Percentiles rank a stretch among this genome's conserved stretches.
phyloP scores from a whole-genome alignment of 129 eudicot species.

The Flaveria sonorensis region DNA sequence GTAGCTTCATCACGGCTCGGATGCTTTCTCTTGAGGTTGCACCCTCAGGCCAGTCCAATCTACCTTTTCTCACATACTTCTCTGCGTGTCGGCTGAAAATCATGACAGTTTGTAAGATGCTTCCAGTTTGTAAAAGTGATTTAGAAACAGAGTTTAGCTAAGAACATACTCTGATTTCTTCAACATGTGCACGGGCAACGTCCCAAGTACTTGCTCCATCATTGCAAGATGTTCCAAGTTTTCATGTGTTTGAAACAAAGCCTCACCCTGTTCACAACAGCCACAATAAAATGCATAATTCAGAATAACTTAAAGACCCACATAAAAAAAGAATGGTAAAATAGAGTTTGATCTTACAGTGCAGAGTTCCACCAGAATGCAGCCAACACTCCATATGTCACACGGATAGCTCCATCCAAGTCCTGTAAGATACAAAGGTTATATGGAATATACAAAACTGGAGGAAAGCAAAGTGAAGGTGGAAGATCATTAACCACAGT shows the following conservation, averaged over 20 bases:
- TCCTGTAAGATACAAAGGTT: conserved; percentile 39
- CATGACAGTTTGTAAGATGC: neutral
- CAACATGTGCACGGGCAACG: conserved; percentile 69
- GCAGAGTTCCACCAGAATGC: conserved; percentile 89
- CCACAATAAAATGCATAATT: neutral
- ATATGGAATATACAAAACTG: neutral
- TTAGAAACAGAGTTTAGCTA: neutral
- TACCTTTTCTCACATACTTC: conserved; percentile 70
- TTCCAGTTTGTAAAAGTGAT: neutral
- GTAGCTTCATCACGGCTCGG: conserved; percentile 67
- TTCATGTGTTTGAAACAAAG: conserved; percentile 92
- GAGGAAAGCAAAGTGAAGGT: neutral
- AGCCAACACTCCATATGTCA: conserved; percentile 97
- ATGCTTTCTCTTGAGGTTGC: conserved; percentile 85
- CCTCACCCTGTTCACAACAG: conserved; percentile 63
- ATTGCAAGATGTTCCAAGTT: conserved; percentile 92
- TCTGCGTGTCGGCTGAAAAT: conserved; percentile 64
- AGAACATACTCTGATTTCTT: conserved; percentile 63
- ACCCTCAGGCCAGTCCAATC: conserved; percentile 86
- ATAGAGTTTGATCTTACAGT: conserved; percentile 50
- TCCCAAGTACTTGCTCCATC: conserved; percentile 94
- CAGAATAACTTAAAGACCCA: neutral
- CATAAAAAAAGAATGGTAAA: neutral
- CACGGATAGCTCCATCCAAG: conserved; percentile 95
- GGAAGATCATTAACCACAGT: neutral